Base-by-base conservation (phyloP, 345 rosid genomes). In the Streptanthus diversifolius region DNA sequence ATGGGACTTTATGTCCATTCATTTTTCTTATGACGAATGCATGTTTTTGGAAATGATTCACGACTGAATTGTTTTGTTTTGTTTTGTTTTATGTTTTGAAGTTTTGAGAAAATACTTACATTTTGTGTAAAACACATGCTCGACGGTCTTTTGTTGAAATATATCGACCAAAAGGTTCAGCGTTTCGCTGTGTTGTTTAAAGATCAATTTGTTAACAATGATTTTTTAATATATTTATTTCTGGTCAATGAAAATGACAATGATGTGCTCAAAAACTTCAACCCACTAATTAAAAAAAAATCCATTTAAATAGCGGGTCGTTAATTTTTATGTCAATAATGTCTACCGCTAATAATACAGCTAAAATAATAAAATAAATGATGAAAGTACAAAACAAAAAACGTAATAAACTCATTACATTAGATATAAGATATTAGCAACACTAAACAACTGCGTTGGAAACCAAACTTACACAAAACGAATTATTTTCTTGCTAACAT, bases 241-340 rank as follows among this genome's bases (percentile, higher is more conserved):
- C 39, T 35, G 45, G 69, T 68, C 75, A 76, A 70, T 76, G 79
- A 62, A 25, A 55, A 45, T 54, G 75, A 63, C 57, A 76, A 30
- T 49, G 62, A 39, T 51, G 30, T 11, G 25, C 19, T 58, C 27
- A 9, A 56, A 13, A 19, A 8, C 53, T 66, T 44, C 29, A 55
- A 30, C 11, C 48, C 11, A 53, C 17, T 27, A 14, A 5, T 43
- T 0, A 14, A n/a, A 19, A 8, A 8, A 22, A 8, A 18, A 21
- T 13, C 6, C 32, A 57, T 18, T 45, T 36, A 57, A 56, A 5
- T 58, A 66, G 15, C 11, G 33, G 27, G 60, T 47, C 12, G 54
- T 70, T 60, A 25, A 47, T 35, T 59, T 36, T 70, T 70, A 35
- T 22, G 29, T 58, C 44, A 59, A 71, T 37, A 58, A 22, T 57